A percentile compares a stretch with the other conserved stretches of the same genome.
Conservation (phyloP, 208 protist species). For the Acanthamoeba lugdunensis region DNA sequence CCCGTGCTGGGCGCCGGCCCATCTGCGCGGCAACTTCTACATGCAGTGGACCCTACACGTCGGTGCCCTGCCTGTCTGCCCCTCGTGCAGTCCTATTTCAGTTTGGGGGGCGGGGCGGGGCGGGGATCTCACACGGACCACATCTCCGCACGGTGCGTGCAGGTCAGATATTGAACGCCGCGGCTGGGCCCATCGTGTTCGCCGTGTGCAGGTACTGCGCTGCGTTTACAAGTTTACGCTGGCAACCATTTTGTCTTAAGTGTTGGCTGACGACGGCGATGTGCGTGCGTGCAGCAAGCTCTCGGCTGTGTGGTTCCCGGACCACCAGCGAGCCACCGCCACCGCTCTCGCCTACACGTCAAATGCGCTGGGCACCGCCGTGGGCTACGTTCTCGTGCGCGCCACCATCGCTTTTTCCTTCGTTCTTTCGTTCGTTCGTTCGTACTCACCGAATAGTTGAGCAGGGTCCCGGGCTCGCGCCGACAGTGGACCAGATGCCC, state of each 20-base stretch:
- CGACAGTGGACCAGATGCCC: not conserved
- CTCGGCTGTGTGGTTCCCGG: slow-evolving; percentile 30
- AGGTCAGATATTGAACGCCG: slow-evolving; percentile 46
- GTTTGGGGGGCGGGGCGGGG: not conserved
- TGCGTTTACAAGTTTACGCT: not conserved
- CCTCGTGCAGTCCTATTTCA: not conserved
- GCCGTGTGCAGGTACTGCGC: not conserved
- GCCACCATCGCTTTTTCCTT: not conserved
- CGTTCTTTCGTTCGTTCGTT: no score
- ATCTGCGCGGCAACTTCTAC: slow-evolving; percentile 50
- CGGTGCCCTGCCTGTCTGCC: not conserved
- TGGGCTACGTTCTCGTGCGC: not conserved
- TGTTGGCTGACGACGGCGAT: not conserved
- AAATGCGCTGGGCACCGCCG: not conserved
- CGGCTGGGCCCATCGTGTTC: slow-evolving; percentile 24
- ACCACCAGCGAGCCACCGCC: slow-evolving; percentile 16
- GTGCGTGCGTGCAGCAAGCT: slow-evolving; percentile 15
- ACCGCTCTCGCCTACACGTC: slow-evolving; percentile 10
- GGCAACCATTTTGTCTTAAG: no score
- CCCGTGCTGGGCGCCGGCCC: slow-evolving; percentile 45
- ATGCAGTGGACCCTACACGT: slow-evolving; percentile 47
- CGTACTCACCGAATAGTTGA: no score
- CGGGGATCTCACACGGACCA: not conserved
- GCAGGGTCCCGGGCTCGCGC: slow-evolving; percentile 1
- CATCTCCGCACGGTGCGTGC: not conserved